phyloP scores from a whole-genome alignment of 768 basidiomycete species.

The Fomitopsis pulvina region DNA sequence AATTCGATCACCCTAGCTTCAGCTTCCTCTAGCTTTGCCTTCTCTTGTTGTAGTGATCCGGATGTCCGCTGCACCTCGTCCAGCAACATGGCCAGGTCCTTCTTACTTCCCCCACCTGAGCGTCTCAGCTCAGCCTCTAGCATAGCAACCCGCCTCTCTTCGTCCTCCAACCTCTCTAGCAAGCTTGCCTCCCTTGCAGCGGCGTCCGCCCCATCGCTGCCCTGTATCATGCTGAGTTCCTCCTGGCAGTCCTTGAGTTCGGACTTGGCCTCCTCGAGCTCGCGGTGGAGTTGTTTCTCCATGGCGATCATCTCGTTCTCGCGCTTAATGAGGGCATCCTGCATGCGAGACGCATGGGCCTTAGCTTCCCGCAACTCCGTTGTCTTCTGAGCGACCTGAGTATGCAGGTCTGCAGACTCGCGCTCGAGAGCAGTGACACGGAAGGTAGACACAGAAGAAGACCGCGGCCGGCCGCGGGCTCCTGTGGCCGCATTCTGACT shows the following conservation, averaged over 20 bases:
- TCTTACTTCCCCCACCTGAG: slow-evolving; percentile 24
- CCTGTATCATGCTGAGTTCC: slow-evolving; percentile 39
- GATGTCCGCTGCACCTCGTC: slow-evolving; percentile 34
- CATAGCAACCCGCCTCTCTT: slow-evolving; percentile 57
- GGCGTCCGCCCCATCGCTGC: slow-evolving; percentile 28
- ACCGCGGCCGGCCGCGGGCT: slow-evolving; percentile 38
- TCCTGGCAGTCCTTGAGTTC: slow-evolving; percentile 40
- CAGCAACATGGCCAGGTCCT: slow-evolving; percentile 18
- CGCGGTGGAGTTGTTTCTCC: slow-evolving; percentile 39
- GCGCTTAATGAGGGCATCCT: slow-evolving; percentile 40
- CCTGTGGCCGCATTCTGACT: slow-evolving; percentile 4
- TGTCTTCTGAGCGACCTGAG: slow-evolving; percentile 38
- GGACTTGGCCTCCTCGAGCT: slow-evolving; percentile 37
- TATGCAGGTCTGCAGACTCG: slow-evolving; percentile 44
- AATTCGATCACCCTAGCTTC: slow-evolving; percentile 41
- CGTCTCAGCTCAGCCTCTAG: slow-evolving; percentile 44
- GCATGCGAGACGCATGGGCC: slow-evolving; percentile 38
- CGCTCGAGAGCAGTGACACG: slow-evolving; percentile 46
- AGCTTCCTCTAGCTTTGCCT: slow-evolving; percentile 28
- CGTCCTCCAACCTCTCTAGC: slow-evolving; percentile 62
- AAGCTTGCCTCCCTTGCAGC: slow-evolving; percentile 54
- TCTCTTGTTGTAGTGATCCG: slow-evolving; percentile 29
- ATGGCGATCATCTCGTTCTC: slow-evolving; percentile 55
- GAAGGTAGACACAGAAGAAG: slow-evolving; percentile 52
- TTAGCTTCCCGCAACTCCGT: slow-evolving; percentile 33